Percentiles rank a stretch among this genome's conserved stretches.
Conservation (phyloP, 1,139 yeast species). For the Pichia sp. region DNA sequence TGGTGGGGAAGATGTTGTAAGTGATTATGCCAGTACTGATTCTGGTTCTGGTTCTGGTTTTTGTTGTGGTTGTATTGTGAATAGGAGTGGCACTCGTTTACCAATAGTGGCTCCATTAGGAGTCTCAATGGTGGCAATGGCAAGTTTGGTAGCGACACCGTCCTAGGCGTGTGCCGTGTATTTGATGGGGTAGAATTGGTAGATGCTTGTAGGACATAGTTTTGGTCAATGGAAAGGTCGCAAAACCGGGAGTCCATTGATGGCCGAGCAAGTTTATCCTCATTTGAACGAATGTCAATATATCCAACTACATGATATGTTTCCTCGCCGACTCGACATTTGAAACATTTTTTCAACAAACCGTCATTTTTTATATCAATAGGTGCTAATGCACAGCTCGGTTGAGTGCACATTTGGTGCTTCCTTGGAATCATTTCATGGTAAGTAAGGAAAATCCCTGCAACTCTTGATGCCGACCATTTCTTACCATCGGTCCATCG, state of each 20-base stretch:
- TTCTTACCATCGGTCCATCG: constrained; percentile 72
- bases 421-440: constrained; percentile 44
- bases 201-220: neutral
- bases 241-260: constrained; percentile 33
- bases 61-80: no score
- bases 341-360: constrained; percentile 51
- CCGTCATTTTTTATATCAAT: constrained; percentile 38
- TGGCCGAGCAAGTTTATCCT: constrained; percentile 28
- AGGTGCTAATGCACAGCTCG: neutral
- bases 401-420: constrained; percentile 2
- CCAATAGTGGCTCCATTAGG: no score
- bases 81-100: no score
- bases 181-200: neutral
- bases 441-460: constrained; percentile 57
- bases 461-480: constrained; percentile 68
- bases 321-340: constrained; percentile 42
- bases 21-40: no score
- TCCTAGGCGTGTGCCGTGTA: neutral
- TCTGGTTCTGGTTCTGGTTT: neutral
- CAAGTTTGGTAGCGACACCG: neutral
- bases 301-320: constrained; percentile 53
- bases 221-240: constrained; percentile 26
- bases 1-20: no score
- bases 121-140: neutral
- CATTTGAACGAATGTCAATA: constrained; percentile 22